These are phyloP conservation scores for Teratosphaeria viscida DNA, from an alignment of 2,329 filamentous ascomycete genomes.

Conservation along the genomic window DNA sequence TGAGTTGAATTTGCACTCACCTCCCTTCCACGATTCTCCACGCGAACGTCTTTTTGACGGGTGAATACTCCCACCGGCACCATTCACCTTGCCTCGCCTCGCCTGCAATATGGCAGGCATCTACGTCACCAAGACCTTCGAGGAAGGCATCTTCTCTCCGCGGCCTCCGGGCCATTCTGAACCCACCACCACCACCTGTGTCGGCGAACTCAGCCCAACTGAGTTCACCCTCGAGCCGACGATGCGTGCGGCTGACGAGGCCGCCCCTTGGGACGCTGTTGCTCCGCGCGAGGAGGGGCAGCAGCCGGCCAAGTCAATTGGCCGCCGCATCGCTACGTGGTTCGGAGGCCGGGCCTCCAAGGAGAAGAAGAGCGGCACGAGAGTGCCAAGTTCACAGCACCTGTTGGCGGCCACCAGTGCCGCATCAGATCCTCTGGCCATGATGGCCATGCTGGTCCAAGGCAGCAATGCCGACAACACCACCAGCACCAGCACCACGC, in stretches of 20 bases:
- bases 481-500: neutral
- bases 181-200: neutral
- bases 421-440: neutral
- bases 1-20: neutral
- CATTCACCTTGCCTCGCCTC: neutral
- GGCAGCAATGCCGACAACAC: neutral
- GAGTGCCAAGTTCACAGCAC: neutral
- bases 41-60: neutral
- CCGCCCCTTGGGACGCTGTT: neutral
- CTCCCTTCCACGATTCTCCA: neutral
- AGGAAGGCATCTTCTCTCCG: neutral
- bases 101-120: neutral
- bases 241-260: neutral
- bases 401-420: neutral
- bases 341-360: neutral
- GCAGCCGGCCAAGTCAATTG: neutral
- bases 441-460: neutral
- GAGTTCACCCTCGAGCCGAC: neutral
- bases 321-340: neutral
- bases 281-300: neutral
- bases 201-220: neutral
- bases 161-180: neutral
- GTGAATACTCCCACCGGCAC: neutral
- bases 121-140: neutral
- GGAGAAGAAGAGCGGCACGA: neutral